Evolutionary conservation across 805 yeast genomes (phyloP).

Genomic region (Yarrowia sp.): DNA sequence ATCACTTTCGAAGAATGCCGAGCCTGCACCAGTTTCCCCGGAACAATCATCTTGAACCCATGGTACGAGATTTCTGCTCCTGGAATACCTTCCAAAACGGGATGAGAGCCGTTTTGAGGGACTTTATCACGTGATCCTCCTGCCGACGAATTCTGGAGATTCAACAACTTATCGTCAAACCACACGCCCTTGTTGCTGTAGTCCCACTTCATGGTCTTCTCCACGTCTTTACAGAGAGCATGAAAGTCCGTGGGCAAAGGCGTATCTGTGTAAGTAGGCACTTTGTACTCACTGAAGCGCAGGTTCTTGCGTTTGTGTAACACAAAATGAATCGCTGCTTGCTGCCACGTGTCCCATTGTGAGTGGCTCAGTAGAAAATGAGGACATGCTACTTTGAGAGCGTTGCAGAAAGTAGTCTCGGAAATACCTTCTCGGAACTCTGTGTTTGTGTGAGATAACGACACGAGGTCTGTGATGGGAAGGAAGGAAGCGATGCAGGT

Average conservation of each 20-base stretch:
- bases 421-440: no score
- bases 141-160: no score
- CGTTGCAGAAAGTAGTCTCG: no score
- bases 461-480: no score
- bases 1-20: not conserved
- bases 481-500: no score
- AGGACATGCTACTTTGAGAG: no score
- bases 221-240: not conserved
- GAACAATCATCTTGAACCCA: not conserved
- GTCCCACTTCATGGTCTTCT: not conserved
- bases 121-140: no score
- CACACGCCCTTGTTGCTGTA: not conserved
- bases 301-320: not conserved
- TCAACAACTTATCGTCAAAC: not conserved
- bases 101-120: no score
- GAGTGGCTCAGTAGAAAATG: no score
- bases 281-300: not conserved
- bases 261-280: not conserved
- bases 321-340: not conserved
- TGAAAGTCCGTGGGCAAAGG: not conserved
- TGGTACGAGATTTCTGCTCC: no score
- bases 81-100: no score
- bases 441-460: not conserved
- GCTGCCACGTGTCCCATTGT: not conserved
- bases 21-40: not conserved